Evolutionary conservation across 1,284 basidiomycete species (phyloP), one percentile per base, ranked within the genome.

Genomic region (Chalciporus piperatoides): DNA sequence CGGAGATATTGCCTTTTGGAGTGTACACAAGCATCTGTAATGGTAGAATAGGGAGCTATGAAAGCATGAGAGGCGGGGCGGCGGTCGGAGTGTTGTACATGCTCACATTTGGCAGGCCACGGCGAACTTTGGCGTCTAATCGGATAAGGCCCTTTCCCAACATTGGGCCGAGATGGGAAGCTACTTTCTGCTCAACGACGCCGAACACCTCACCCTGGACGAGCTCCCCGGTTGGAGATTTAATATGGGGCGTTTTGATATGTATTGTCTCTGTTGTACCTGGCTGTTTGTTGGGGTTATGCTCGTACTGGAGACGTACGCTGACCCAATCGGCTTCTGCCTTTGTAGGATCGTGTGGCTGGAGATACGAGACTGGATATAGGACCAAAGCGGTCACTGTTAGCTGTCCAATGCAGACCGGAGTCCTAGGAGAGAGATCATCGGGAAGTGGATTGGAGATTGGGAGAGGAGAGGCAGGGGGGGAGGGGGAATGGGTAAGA

Each of bases 21-120:
- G 93, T 95, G 68, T 92, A 97, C 25, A 97, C 81, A 27, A 97
- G 80, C 63, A 97, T 78, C 63, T 90, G 86, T 39, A 98, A 75
- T 23, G 86, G 82, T 33, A 93, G 74, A 51, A 93, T 86, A 41
- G 86, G 86, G 39, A 87, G 73, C 89, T 92, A 19, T 46, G 49
- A 48, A 49, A 53, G 54, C 33, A 51, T 60, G 39, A 56, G 44
- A 55, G 51, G 49, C 41, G 54, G 43, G 59, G 32, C 17, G 47
- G 44, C 46, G 23, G 49, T 43, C 43, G 45, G 53, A 48, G 43
- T 42, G 47, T 30, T 38, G 46, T 40, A 39, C 30, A 25, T 25
- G 53, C 82, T 65, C 68, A 89, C 86, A 60, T 78, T 79, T 36
- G 78, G 74, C 45, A 73, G 68, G 17, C 78, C 82, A 65, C 80